These are phyloP conservation scores for Phytophthora fragariaefolia DNA, from an alignment of 352 stramenopile species.

Conservation along the genomic window DNA sequence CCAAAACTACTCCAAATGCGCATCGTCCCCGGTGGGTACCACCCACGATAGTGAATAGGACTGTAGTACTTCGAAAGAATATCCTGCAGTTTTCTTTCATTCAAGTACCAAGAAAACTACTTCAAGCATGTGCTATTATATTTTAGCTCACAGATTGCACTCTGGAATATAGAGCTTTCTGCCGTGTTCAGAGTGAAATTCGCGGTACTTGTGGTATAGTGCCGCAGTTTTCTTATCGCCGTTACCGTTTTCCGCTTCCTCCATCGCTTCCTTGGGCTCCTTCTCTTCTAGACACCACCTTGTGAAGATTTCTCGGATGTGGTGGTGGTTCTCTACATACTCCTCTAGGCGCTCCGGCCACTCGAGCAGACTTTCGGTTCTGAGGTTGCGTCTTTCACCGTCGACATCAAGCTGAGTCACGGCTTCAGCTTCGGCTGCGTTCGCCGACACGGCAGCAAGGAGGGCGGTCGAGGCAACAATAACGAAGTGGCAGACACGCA, in stretches of 20 bases:
- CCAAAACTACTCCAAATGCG: too few relatives aligned
- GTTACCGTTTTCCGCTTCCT: background rate
- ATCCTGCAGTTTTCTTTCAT: background rate
- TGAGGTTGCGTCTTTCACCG: constrained; percentile 10
- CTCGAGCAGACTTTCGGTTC: constrained; percentile 15
- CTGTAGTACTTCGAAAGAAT: too few relatives aligned
- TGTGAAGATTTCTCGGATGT: constrained; percentile 18
- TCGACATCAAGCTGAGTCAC: background rate
- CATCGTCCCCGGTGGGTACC: too few relatives aligned
- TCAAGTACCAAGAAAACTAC: too few relatives aligned
- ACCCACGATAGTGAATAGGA: too few relatives aligned
- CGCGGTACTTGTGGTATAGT: constrained; percentile 3
- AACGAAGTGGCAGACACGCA: constrained; percentile 10
- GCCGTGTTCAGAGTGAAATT: background rate
- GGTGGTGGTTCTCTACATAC: constrained; percentile 19
- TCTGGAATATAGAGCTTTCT: constrained; percentile 13
- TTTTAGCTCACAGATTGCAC: constrained; percentile 11
- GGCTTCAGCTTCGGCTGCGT: background rate
- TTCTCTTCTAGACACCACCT: constrained; percentile 25
- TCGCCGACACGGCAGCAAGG: constrained; percentile 4
- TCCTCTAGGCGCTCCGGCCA: constrained; percentile 18
- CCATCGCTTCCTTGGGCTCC: constrained; percentile 2
- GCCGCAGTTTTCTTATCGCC: background rate
- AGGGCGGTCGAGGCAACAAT: background rate
- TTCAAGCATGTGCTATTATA: background rate